Evolutionary conservation across 495 filamentous ascomycete species (phyloP), one percentile per base, ranked within the genome.

Genomic region (Corynascus novoguineensis): DNA sequence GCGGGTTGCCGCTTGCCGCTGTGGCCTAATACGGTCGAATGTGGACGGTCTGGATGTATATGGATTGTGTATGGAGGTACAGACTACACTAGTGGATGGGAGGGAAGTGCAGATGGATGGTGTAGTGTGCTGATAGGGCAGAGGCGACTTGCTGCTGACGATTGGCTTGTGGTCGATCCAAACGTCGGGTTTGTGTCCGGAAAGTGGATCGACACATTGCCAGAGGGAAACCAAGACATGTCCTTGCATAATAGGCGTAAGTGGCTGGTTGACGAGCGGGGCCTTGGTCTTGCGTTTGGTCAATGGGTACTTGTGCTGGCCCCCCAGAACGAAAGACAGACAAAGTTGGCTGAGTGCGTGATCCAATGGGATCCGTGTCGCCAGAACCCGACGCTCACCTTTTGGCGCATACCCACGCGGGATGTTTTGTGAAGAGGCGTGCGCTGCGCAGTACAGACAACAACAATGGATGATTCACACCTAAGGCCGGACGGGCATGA

Each of bases 391-490:
- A 44, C 40, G 7, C 40, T 44, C 21, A 24, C 21, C 38, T 3
- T 44, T 24, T 44, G 37, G 21, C 5, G 10, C 5, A 24, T 22
- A 11, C 40, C 31, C 40, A 31, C 45, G 15, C 45, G 5, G 32
- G 14, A 22, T n/a, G 25, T 17, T 21, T 12, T 4, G 5, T 8
- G 35, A 10, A 7, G 15, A 53, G 17, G 19, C 29, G 10, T 24
- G 6, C 0, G 22, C 15, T n/a, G n/a, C n/a, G n/a, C n/a, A n/a
- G n/a, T n/a, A n/a, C n/a, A n/a, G n/a, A n/a, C n/a, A n/a, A n/a
- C 10, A 17, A 48, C 34, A 25, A 67, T 67, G 67, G 64, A 65
- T 47, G 60, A 58, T n/a, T 62, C 35, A 10, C 67, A 63, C 50
- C 62, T 65, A 9, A 53, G 32, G 32, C 62, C 67, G 15, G 59